These are phyloP conservation scores for Inonotus obliquus DNA, from an alignment of 1,284 basidiomycete genomes.

Conservation along the genomic window DNA sequence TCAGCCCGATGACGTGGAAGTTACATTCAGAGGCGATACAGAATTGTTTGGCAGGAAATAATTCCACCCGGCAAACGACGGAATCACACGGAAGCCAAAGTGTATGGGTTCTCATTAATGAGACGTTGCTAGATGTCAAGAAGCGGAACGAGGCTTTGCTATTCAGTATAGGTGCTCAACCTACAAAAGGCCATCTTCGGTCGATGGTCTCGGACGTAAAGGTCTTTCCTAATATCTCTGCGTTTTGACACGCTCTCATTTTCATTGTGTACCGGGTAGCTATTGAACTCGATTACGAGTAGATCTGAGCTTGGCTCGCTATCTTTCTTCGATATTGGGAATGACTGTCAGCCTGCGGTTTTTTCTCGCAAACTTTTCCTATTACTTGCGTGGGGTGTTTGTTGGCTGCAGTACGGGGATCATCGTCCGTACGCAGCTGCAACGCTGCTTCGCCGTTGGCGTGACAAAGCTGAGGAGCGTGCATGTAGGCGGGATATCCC, in stretches of 20 bases:
- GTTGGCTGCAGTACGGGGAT: conserved; percentile 77
- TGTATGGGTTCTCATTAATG: conserved; percentile 41
- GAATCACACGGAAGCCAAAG: conserved; percentile 38
- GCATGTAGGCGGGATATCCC: conserved; percentile 53
- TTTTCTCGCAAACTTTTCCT: conserved; percentile 75
- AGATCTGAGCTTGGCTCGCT: conserved; percentile 62
- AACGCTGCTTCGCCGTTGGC: conserved; percentile 70
- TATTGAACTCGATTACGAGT: conserved; percentile 76
- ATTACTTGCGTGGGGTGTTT: conserved; percentile 84
- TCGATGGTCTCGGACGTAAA: conserved; percentile 74
- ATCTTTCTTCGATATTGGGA: conserved; percentile 53
- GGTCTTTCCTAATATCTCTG: conserved; percentile 31
- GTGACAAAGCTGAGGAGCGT: conserved; percentile 56
- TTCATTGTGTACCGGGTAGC: conserved; percentile 34
- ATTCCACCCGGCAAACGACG: conserved; percentile 28
- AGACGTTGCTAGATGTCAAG: conserved; percentile 53
- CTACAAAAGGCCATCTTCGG: conserved; percentile 50
- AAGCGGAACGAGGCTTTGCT: conserved; percentile 74
- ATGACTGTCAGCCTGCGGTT: conserved; percentile 33
- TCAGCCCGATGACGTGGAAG: conserved; percentile 68
- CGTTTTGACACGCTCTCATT: background rate
- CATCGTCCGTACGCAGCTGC: conserved; percentile 81
- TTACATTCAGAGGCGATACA: conserved; percentile 37
- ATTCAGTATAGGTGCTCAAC: conserved; percentile 61
- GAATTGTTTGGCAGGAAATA: conserved; percentile 30